Evolutionary conservation across 75 land plant species (phyloP).

Genomic region (Larix kaempferi): DNA sequence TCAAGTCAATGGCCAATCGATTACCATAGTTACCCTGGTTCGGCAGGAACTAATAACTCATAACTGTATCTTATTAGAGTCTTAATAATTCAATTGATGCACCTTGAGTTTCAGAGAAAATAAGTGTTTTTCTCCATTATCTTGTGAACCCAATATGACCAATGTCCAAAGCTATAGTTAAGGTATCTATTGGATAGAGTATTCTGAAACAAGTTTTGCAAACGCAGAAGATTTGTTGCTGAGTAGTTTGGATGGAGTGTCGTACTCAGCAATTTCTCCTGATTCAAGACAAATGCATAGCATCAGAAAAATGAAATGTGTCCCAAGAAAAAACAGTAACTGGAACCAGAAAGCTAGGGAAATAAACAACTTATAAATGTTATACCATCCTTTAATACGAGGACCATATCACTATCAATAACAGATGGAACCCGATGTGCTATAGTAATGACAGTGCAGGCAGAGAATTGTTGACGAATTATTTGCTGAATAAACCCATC

Average conservation of each 20-base stretch:
- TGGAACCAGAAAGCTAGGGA: neutral
- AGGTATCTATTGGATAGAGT: neutral
- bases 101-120: too few species aligned
- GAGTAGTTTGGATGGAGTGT: conserved; percentile 27
- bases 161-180: too few species aligned
- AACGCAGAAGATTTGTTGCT: conserved; percentile 33
- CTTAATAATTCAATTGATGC: too few species aligned
- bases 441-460: conserved; percentile 17
- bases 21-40: too few species aligned
- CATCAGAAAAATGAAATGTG: neutral
- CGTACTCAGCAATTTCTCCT: conserved; percentile 50
- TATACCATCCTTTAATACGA: conserved; percentile 42
- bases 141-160: too few species aligned
- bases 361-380: conserved; percentile 22
- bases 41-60: too few species aligned
- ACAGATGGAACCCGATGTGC: conserved; percentile 22
- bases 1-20: too few species aligned
- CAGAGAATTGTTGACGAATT: conserved; percentile 9
- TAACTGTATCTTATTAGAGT: too few species aligned
- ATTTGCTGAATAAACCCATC: conserved; percentile 19
- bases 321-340: neutral
- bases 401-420: conserved; percentile 76
- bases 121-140: too few species aligned
- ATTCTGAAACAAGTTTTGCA: conserved; percentile 40
- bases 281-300: neutral